Percentiles rank a stretch among this genome's conserved stretches.
phyloP scores from a whole-genome alignment of 2,329 filamentous ascomycete genomes.

The Penicillium sp. region DNA sequence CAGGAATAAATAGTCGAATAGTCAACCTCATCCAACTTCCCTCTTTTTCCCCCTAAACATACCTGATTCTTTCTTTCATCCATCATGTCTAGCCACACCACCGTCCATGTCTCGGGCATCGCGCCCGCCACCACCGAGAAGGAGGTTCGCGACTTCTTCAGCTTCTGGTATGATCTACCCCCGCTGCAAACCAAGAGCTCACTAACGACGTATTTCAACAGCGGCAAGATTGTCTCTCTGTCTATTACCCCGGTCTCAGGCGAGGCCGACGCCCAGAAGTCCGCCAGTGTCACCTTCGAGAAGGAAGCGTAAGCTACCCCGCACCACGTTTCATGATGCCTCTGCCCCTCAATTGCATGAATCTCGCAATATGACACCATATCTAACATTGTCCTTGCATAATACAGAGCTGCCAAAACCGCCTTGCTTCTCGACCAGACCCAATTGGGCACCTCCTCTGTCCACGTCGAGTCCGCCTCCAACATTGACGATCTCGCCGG shows the following conservation, averaged over 20 bases:
- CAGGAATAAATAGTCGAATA: conserved; percentile 6
- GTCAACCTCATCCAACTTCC: conserved; percentile 13
- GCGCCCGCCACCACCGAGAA: conserved; percentile 74
- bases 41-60: conserved; percentile 3
- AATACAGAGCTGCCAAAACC: conserved; percentile 72
- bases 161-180: conserved; percentile 66
- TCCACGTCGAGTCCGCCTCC: conserved; percentile 71
- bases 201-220: conserved; percentile 37
- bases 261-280: conserved; percentile 61
- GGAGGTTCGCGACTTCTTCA: conserved; percentile 95
- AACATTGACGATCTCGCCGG: conserved; percentile 60
- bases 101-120: conserved; percentile 88
- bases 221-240: conserved; percentile 85
- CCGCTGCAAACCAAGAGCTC: background rate
- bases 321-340: conserved; percentile 16
- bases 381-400: background rate
- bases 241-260: conserved; percentile 61
- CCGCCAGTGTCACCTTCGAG: conserved; percentile 90
- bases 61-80: background rate
- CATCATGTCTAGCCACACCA: conserved; percentile 54
- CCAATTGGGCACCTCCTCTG: conserved; percentile 69
- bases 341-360: conserved; percentile 6
- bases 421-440: conserved; percentile 96
- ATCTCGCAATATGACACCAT: conserved; percentile 1
- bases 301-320: conserved; percentile 65